Evolutionary conservation across 768 basidiomycete species (phyloP).

Genomic region (Termitomyces sp.): DNA sequence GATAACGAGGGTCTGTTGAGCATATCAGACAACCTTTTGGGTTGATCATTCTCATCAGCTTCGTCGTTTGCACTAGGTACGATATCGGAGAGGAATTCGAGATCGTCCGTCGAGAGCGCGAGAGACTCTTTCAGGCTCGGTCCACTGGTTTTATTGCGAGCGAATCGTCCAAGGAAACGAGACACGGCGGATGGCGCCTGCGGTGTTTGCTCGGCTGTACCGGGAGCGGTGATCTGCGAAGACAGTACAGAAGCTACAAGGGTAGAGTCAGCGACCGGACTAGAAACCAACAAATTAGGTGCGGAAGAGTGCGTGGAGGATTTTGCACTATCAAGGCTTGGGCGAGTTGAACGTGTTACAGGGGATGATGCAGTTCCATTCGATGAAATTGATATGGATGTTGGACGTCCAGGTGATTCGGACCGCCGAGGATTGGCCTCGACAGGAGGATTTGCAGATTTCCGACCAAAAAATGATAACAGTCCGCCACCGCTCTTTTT

Average conservation of each 20-base stretch:
- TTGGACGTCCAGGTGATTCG: slow-evolving; percentile 9
- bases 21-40: slow-evolving; percentile 35
- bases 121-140: slow-evolving; percentile 46
- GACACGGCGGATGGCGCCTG: slow-evolving; percentile 65
- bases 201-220: slow-evolving; percentile 20
- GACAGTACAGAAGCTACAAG: slow-evolving; percentile 6
- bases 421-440: slow-evolving; percentile 10
- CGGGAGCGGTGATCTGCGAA: slow-evolving; percentile 8
- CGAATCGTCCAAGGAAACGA: slow-evolving; percentile 76
- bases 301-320: slow-evolving; percentile 3
- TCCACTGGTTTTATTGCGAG: slow-evolving; percentile 34
- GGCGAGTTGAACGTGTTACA: slow-evolving; percentile 16
- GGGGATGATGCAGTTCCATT: slow-evolving; percentile 11
- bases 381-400: slow-evolving; percentile 1
- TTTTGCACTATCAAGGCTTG: slow-evolving; percentile 18
- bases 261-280: background rate
- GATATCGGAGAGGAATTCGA: slow-evolving; percentile 73
- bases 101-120: slow-evolving; percentile 71
- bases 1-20: slow-evolving; percentile 37
- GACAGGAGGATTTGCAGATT: slow-evolving; percentile 7
- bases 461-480: slow-evolving; percentile 70
- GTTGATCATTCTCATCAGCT: slow-evolving; percentile 23
- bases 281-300: slow-evolving; percentile 8
- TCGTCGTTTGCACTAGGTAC: slow-evolving; percentile 51
- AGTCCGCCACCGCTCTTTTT: slow-evolving; percentile 53